These are phyloP conservation scores for Basidioascus undulatus DNA, from an alignment of 768 basidiomycete genomes.

Conservation along the genomic window DNA sequence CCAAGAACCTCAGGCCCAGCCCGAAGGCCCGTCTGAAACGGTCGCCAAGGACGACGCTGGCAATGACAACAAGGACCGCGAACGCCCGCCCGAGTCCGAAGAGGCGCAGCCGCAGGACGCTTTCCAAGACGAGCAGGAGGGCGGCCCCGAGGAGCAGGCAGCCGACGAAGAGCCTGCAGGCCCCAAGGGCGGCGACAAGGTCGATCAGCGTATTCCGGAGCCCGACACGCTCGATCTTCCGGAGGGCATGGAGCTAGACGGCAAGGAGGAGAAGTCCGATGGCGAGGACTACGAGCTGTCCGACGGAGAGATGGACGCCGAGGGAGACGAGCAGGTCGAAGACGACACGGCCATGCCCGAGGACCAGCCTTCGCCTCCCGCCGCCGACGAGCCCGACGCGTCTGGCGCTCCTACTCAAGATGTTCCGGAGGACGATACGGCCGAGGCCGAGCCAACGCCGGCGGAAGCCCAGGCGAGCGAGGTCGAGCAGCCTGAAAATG, in stretches of 20 bases:
- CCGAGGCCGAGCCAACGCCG: conserved; percentile 2
- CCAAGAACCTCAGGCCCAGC: conserved; percentile 20
- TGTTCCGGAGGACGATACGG: too few species aligned
- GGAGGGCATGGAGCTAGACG: conserved; percentile 46
- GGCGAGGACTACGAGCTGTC: conserved; percentile 13
- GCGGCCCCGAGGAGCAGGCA: conserved; percentile 23
- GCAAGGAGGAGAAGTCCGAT: conserved; percentile 13
- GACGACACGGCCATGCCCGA: neutral
- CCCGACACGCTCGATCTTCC: conserved; percentile 70
- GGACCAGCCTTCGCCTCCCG: conserved; percentile 2
- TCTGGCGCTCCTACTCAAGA: too few species aligned
- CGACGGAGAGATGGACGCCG: conserved; percentile 14
- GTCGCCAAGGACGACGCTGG: conserved; percentile 46
- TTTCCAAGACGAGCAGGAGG: conserved; percentile 10
- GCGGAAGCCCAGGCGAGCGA: conserved; percentile 3
- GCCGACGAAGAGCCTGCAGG: conserved; percentile 29
- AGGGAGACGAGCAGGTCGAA: neutral
- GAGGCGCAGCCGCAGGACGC: conserved; percentile 8
- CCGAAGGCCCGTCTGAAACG: conserved; percentile 37
- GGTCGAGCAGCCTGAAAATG: too few species aligned
- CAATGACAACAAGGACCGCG: conserved; percentile 12
- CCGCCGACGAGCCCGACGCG: conserved; percentile 5
- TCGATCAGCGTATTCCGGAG: conserved; percentile 55
- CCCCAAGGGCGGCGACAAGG: conserved; percentile 22
- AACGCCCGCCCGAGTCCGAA: conserved; percentile 1